Evolutionary conservation across 306 rosid species (phyloP).

Genomic region (Malus sieversii): DNA sequence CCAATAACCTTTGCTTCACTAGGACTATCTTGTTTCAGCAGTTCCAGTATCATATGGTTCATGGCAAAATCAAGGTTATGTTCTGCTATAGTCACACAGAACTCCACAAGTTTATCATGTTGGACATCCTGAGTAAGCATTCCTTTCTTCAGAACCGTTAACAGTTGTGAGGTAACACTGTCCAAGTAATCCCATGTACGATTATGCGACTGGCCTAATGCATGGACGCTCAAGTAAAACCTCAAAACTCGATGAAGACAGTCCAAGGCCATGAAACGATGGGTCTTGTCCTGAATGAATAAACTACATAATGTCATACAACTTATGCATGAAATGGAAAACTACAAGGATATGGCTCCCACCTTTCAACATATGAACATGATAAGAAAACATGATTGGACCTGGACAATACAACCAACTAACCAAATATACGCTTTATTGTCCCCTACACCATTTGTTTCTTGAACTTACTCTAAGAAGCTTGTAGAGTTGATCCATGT

Average conservation of each 20-base stretch:
- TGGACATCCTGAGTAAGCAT: slow-evolving; percentile 97
- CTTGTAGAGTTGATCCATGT: slow-evolving; percentile 98
- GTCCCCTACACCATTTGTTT: background rate
- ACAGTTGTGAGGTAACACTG: slow-evolving; percentile 91
- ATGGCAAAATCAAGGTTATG: slow-evolving; percentile 98
- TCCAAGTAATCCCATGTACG: slow-evolving; percentile 95
- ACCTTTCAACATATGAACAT: slow-evolving; percentile 12
- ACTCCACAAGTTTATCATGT: slow-evolving; percentile 97
- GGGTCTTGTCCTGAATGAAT: slow-evolving; percentile 87
- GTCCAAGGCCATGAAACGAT: slow-evolving; percentile 96
- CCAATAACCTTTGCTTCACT: slow-evolving; percentile 99
- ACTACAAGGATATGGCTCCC: slow-evolving; percentile 16
- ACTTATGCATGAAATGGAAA: slow-evolving; percentile 17
- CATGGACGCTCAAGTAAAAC: slow-evolving; percentile 93
- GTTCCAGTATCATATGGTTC: slow-evolving; percentile 96
- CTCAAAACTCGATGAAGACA: slow-evolving; percentile 97
- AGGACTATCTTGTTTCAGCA: slow-evolving; percentile 86
- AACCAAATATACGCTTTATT: background rate
- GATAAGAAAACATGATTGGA: slow-evolving; percentile 6
- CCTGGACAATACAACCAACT: background rate
- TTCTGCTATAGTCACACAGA: slow-evolving; percentile 95
- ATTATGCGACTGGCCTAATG: slow-evolving; percentile 73
- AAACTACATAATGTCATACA: slow-evolving; percentile 33
- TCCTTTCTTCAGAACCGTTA: slow-evolving; percentile 82
- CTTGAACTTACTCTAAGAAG: slow-evolving; percentile 71